Base-by-base conservation (phyloP, 257 asterid genomes). In the Nicotiana benthamiana region DNA sequence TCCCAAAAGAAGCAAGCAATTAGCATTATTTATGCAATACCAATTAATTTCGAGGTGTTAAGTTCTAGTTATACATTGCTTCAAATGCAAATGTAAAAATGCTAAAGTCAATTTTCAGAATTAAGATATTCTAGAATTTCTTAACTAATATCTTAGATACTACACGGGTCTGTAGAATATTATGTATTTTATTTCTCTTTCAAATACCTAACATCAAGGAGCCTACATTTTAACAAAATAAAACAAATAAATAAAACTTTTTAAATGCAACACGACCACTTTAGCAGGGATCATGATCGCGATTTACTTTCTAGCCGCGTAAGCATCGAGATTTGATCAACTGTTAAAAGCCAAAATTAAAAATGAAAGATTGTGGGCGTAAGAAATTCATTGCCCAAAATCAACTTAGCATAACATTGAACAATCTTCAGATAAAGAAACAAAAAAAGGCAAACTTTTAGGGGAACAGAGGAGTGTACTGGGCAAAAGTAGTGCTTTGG, bases 401-500 rank as follows among this genome's bases (percentile, higher is more conserved):
- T 11, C 36, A 43, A 40, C 30, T 48, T 40, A 20, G 76, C 75
- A 10, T 24, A 9, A 34, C 56, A 40, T 40, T 2, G 20, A 68
- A 66, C 52, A 46, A 79, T 32, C 5, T 68, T 62, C 80, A 80
- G 9, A 6, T 34, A 80, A 18, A 59, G 15, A 3, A 5, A 12
- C 15, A 51, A 5, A 9, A n/a, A 59, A 15, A 2, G 4, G 17
- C 36, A 34, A 27, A 77, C 2, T 6, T 13, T 36, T 24, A 61
- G 56, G 36, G 5, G 70, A 59, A 59, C 20, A 52, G 51, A 11
- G 51, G 84, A 84, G 83, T 62, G 82, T 87, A 95, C 98, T 86
- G 92, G 20, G 95, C 94, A 90, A 90, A 84, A 84, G 96, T 68
- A 48, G 86, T 87, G 80, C 90, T 92, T 81, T 86, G 87, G 85